phyloP scores from a whole-genome alignment of 73 alveolate species.

The Effrenium voratum region DNA sequence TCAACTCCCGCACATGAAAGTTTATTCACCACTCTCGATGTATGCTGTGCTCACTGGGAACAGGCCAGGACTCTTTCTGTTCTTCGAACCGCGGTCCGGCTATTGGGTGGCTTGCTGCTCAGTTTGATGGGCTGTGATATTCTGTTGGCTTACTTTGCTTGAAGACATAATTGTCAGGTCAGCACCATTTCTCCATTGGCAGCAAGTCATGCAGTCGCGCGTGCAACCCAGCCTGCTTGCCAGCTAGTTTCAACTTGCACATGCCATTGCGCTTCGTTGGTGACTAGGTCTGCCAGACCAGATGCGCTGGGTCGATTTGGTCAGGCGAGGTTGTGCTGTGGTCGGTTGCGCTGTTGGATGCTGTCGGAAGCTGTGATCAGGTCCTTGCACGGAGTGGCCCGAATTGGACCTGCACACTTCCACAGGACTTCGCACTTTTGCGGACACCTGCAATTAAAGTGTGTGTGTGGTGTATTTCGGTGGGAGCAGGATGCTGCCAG shows the following conservation, averaged over 20 bases:
- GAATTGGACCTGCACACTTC: slow-evolving; percentile 34
- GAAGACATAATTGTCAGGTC: background rate
- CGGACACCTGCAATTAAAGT: too few species aligned
- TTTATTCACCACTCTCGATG: too few species aligned
- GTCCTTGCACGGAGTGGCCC: slow-evolving; percentile 92
- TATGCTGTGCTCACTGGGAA: too few species aligned
- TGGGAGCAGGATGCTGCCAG: slow-evolving; percentile 2
- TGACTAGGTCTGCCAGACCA: slow-evolving; percentile 67
- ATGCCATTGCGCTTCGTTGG: background rate
- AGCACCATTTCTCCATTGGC: slow-evolving; percentile 80
- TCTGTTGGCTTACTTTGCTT: background rate
- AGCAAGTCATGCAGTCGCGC: slow-evolving; percentile 81
- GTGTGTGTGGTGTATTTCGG: background rate
- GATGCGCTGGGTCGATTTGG: slow-evolving; percentile 83
- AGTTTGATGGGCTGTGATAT: background rate
- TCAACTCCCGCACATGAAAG: too few species aligned
- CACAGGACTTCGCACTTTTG: background rate
- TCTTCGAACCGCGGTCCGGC: slow-evolving; percentile 82
- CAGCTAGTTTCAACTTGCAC: background rate
- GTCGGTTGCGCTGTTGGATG: background rate
- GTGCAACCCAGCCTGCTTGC: background rate
- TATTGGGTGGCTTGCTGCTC: slow-evolving; percentile 56
- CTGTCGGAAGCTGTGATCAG: background rate
- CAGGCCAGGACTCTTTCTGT: slow-evolving; percentile 70
- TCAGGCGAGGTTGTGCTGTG: slow-evolving; percentile 19